Percentiles rank a stretch among this genome's conserved stretches.
These are phyloP conservation scores for Trametes maxima DNA, from an alignment of 768 basidiomycete species.

Conservation along the genomic window DNA sequence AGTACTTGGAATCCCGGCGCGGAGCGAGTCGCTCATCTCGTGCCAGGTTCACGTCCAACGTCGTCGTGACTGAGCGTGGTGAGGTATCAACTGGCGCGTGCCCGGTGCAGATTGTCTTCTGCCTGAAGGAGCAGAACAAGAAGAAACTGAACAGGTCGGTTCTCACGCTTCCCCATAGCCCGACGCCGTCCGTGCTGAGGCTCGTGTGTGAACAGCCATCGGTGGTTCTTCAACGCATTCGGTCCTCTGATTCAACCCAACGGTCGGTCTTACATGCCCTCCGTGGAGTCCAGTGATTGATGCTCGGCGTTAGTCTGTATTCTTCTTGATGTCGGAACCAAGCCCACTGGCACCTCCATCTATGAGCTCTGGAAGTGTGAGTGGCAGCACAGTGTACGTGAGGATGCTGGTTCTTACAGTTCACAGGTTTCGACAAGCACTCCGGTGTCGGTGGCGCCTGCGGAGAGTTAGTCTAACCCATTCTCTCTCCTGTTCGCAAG, in stretches of 20 bases:
- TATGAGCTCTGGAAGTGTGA: slow-evolving; percentile 95
- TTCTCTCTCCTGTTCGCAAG: background rate
- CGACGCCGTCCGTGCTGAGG: background rate
- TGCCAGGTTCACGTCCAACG: slow-evolving; percentile 72
- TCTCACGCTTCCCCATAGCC: background rate
- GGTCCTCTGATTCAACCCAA: slow-evolving; percentile 86
- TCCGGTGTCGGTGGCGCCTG: slow-evolving; percentile 91
- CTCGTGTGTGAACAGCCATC: slow-evolving; percentile 50
- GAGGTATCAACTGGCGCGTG: slow-evolving; percentile 78
- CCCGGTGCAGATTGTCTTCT: slow-evolving; percentile 87
- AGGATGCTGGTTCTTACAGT: background rate
- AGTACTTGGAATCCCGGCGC: slow-evolving; percentile 31
- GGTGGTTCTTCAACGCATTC: slow-evolving; percentile 98
- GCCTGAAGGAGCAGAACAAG: slow-evolving; percentile 94
- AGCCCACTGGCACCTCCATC: slow-evolving; percentile 91
- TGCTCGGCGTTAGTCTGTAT: slow-evolving; percentile 65
- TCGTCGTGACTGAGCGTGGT: slow-evolving; percentile 75
- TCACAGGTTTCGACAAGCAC: slow-evolving; percentile 74
- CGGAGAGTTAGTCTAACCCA: slow-evolving; percentile 66
- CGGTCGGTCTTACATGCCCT: slow-evolving; percentile 42
- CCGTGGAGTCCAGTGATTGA: background rate
- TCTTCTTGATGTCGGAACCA: slow-evolving; percentile 93
- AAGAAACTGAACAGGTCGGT: slow-evolving; percentile 81
- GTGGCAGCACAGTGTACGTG: slow-evolving; percentile 2
- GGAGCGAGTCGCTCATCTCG: background rate